Evolutionary conservation across 352 stramenopile genomes (phyloP).

Genomic region (Phytophthora capsici): DNA sequence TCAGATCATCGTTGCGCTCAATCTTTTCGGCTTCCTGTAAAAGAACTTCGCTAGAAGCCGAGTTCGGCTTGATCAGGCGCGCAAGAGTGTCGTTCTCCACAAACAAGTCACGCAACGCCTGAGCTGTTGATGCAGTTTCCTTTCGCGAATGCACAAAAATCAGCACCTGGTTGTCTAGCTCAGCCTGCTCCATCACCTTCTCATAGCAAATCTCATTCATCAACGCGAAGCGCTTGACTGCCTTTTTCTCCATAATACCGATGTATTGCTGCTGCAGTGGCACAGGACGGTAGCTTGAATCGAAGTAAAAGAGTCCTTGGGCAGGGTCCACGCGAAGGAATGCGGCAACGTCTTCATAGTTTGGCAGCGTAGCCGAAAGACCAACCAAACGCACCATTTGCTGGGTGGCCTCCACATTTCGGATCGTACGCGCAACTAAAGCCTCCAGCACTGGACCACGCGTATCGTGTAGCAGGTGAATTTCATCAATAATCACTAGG

Average conservation of each 20-base stretch:
- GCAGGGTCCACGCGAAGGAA: conserved; percentile 98
- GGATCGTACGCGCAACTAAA: conserved; percentile 97
- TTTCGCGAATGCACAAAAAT: conserved; percentile 99
- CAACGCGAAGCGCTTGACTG: conserved; percentile 98
- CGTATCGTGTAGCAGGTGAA: conserved; percentile 99
- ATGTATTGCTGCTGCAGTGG: conserved; percentile 99
- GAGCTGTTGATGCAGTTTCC: conserved; percentile 97
- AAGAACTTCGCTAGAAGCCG: conserved; percentile 92
- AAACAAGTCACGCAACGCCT: conserved; percentile 96
- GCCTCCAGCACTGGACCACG: conserved; percentile 98
- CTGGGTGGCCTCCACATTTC: conserved; percentile 97
- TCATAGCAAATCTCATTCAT: conserved; percentile 99
- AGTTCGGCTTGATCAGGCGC: conserved; percentile 91
- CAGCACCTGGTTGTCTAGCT: conserved; percentile 97
- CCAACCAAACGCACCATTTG: conserved; percentile 98
- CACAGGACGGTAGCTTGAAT: conserved; percentile 98
- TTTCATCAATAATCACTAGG: conserved; percentile 99
- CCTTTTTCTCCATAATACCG: conserved; percentile 99
- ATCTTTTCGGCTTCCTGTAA: conserved; percentile 93
- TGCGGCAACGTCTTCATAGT: conserved; percentile 99
- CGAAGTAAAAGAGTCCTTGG: conserved; percentile 99
- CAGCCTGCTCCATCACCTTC: conserved; percentile 95
- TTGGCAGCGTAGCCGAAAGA: conserved; percentile 98
- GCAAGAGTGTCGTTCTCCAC: conserved; percentile 95
- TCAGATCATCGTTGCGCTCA: conserved; percentile 97